Conservation (phyloP, 805 yeast genomes). For the Cyberlindnera sargentensis region DNA sequence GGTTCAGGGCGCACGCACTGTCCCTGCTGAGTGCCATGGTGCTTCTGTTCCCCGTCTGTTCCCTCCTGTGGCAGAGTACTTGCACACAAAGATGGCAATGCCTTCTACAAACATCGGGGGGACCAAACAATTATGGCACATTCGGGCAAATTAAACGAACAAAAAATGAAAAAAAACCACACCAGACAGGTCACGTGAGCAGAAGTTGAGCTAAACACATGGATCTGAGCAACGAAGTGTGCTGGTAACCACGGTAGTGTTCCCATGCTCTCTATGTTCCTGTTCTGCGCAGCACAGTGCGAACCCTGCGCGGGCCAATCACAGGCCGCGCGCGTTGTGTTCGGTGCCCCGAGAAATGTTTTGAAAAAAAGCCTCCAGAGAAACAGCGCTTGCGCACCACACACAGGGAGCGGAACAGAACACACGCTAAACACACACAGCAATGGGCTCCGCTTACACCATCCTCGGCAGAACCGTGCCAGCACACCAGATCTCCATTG, state of each 20-base stretch:
- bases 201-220: too few species aligned
- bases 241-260: too few species aligned
- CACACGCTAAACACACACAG: background rate
- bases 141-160: background rate
- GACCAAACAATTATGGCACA: too few species aligned
- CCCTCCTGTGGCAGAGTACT: too few species aligned
- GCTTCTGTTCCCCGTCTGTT: background rate
- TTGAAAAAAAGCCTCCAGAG: too few species aligned
- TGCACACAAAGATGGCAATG: background rate
- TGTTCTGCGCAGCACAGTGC: too few species aligned
- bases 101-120: background rate
- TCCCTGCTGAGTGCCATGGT: conserved; percentile 16
- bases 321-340: too few species aligned
- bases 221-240: too few species aligned
- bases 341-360: too few species aligned
- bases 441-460: conserved; percentile 80
- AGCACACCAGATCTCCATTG: conserved; percentile 81
- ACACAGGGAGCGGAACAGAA: background rate
- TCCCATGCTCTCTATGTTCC: too few species aligned
- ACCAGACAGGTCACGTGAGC: too few species aligned
- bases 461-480: conserved; percentile 80
- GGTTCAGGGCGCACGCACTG: conserved; percentile 10
- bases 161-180: background rate
- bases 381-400: background rate
- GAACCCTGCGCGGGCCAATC: too few species aligned